phyloP scores from a whole-genome alignment of 1,139 yeast species.

The Geotrichum histeridarum region DNA sequence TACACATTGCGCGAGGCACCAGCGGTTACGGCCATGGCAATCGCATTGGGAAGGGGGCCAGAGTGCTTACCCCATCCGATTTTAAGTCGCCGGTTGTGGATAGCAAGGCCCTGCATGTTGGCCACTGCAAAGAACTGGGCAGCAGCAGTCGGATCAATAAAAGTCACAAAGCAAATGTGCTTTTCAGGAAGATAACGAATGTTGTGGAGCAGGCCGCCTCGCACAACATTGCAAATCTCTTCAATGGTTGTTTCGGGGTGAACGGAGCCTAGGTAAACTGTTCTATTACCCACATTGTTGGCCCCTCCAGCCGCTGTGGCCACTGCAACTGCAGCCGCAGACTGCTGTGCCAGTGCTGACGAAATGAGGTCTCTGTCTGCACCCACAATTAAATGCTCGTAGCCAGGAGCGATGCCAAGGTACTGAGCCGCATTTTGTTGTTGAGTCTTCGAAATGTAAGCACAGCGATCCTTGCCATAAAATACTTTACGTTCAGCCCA shows the following conservation, averaged over 20 bases:
- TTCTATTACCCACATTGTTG: conserved; percentile 80
- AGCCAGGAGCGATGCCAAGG: conserved; percentile 83
- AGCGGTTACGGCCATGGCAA: conserved; percentile 80
- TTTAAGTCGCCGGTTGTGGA: conserved; percentile 74
- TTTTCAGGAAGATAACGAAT: conserved; percentile 62
- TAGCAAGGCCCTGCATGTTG: conserved; percentile 71
- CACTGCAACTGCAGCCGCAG: conserved; percentile 69
- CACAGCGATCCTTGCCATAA: conserved; percentile 87
- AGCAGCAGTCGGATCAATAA: conserved; percentile 86
- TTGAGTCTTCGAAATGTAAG: conserved; percentile 81
- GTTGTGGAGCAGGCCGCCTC: conserved; percentile 82
- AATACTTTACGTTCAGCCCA: conserved; percentile 63
- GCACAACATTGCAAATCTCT: conserved; percentile 87
- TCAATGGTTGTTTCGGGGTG: conserved; percentile 83
- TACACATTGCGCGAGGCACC: conserved; percentile 93
- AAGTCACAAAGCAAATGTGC: conserved; percentile 87
- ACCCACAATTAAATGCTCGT: conserved; percentile 75
- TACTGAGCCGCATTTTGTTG: conserved; percentile 97
- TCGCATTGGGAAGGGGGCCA: conserved; percentile 78
- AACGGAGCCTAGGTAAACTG: conserved; percentile 82
- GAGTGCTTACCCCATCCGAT: conserved; percentile 97
- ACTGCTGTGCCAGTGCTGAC: conserved; percentile 53
- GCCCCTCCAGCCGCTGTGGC: conserved; percentile 76
- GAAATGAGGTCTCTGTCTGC: conserved; percentile 64
- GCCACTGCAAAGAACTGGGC: conserved; percentile 90